Evolutionary conservation across 352 stramenopile species (phyloP), one percentile per base, ranked within the genome.

Genomic region (Phytophthora rubi): DNA sequence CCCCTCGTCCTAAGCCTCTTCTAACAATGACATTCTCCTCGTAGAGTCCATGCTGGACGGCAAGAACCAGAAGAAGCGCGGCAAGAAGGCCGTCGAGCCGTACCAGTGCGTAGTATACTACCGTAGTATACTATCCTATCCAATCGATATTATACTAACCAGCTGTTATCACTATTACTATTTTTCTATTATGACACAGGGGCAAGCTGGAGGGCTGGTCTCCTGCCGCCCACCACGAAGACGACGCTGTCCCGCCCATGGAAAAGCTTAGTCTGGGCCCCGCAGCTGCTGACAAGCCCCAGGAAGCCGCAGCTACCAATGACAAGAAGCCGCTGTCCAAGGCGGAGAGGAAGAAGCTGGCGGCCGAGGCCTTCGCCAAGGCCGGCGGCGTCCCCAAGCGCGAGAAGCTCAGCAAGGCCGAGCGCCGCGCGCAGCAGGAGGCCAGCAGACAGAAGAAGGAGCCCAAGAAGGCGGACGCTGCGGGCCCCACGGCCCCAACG

Each of bases 371-470:
- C 26, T 93, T 93, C 55, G 78, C 85, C 8, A 86, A 83, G 49
- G 53, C 71, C 13, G 79, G 79, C 8, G 76, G 62, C 9, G 65
- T 73, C 7, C 66, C 81, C 16, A 91, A 90, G 71, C 74, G 83
- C 15, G 85, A 90, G 55, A 98, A 98, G 76, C 70, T 98, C 30
- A 91, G 69, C 61, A 99, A 99, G 70, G 91, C 93, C 23, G 93
- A 99, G 76, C 89, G 96, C 53, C 86, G 95, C 7, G 94, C 88
- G 1, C 75, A 98, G 47, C 96, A 98, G 70, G 95, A 98, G 70
- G 81, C 91, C 54, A 94, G 97, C 74, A 80, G 94, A 60, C 84
- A 89, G 28, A 98, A 97, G 65, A 83, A 90, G 30, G 77, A 74
- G 68, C 28, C 55, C 2, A 91, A 90, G 70, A 88, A 89, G 51